These are phyloP conservation scores for Epichloe festucae DNA, from an alignment of 2,329 filamentous ascomycete genomes.

Conservation along the genomic window DNA sequence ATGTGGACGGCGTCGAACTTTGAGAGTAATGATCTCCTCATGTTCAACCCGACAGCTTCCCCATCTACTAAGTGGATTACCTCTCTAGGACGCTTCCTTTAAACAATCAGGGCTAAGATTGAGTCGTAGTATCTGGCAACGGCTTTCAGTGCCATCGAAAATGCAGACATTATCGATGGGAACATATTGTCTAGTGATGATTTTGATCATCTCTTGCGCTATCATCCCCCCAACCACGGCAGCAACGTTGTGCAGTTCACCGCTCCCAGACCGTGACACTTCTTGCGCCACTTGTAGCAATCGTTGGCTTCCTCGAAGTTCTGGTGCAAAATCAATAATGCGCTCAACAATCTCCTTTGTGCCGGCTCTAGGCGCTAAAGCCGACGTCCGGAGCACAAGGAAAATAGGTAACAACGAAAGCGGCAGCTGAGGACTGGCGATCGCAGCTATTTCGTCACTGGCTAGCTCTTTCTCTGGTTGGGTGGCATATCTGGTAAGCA, in stretches of 20 bases:
- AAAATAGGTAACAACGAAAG: conserved; percentile 57
- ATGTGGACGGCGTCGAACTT: too few relatives aligned
- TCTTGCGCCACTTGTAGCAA: conserved; percentile 47
- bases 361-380: conserved; percentile 30
- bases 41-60: too few relatives aligned
- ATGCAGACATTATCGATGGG: conserved; percentile 59
- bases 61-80: too few relatives aligned
- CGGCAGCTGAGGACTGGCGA: conserved; percentile 32
- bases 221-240: conserved; percentile 75
- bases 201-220: conserved; percentile 94
- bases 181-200: conserved; percentile 61
- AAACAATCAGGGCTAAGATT: not conserved
- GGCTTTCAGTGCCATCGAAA: conserved; percentile 54
- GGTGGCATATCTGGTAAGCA: not conserved
- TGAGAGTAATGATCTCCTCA: too few relatives aligned
- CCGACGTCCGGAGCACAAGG: conserved; percentile 46
- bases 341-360: conserved; percentile 40
- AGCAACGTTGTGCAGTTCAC: conserved; percentile 86
- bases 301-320: conserved; percentile 35
- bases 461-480: conserved; percentile 37
- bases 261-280: conserved; percentile 63
- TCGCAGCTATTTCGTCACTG: conserved; percentile 39
- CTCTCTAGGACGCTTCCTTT: not conserved
- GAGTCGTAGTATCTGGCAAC: conserved; percentile 44
- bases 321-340: conserved; percentile 30